Base-by-base conservation (phyloP, 2,329 filamentous ascomycete genomes). In the Coniochaeta hoffmannii region DNA sequence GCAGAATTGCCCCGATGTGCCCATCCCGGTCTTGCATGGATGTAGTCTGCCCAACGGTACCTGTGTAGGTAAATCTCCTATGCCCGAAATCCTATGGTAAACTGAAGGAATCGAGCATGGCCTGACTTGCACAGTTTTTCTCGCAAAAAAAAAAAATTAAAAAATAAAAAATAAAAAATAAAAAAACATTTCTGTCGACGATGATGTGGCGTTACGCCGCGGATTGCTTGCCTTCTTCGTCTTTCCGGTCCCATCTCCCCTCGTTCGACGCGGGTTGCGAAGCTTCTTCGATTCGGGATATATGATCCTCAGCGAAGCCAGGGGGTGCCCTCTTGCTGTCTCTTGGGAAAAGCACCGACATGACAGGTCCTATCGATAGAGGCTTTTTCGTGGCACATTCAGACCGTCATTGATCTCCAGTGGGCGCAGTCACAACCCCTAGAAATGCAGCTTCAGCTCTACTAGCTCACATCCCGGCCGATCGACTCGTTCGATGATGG, bases 361-460 rank as follows among this genome's bases (percentile, higher is more conserved):
- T 10, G 57, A 60, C 49, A 22, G 50, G 52, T n/a, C 41, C 15
- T 56, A 44, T 32, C 57, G 59, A 53, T 10, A 54, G n/a, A 64
- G 62, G 15, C 55, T 68, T 1, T 66, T 64, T 35, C 61, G 44
- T 71, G 68, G 67, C 63, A 68, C 49, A 60, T 72, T 28, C 67
- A 60, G 32, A 59, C 54, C 46, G 49, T 71, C 11, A 64, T 71
- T 55, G 69, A 71, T 51, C 62, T 70, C 3, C 68, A 73, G 57
- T 72, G 64, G 65, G 62, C 65, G 22, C 65, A 60, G 38, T 58
- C 64, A 14, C 56, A 54, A 15, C 65, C 66, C 11, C 35, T 64
- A 12, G 66, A 71, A 55, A 67, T 69, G 60, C 46, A 63, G 17
- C 53, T 57, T 14, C 61, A 63, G 14, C 68, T 68, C 2, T 58